Percentiles rank a stretch among this genome's conserved stretches.
Conservation (phyloP, 768 basidiomycete genomes). For the Lactarius sp. region DNA sequence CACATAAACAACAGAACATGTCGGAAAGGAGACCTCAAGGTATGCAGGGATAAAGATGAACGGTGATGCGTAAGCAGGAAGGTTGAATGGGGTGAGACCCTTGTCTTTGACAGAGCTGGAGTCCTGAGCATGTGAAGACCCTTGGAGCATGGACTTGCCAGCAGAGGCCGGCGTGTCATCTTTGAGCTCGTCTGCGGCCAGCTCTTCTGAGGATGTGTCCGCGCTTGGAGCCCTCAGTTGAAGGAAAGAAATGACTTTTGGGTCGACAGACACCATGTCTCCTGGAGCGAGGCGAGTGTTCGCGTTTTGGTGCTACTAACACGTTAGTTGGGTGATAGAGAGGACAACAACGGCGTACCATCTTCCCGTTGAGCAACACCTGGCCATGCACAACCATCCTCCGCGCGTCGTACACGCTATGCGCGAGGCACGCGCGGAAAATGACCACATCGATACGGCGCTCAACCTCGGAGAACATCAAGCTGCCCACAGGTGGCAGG, state of each 20-base stretch:
- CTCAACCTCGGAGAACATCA: conserved; percentile 96
- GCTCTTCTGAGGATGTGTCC: conserved; percentile 24
- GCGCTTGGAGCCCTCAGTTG: conserved; percentile 32
- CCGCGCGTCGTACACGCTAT: conserved; percentile 87
- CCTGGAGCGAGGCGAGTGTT: conserved; percentile 89
- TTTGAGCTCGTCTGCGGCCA: conserved; percentile 24
- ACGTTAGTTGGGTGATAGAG: background rate
- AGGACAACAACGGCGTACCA: conserved; percentile 46
- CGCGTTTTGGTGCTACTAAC: conserved; percentile 66
- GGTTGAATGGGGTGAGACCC: conserved; percentile 66
- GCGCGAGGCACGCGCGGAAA: conserved; percentile 83
- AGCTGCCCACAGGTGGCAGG: conserved; percentile 85
- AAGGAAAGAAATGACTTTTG: conserved; percentile 71
- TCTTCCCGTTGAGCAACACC: conserved; percentile 84
- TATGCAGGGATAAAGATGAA: conserved; percentile 93
- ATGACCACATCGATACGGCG: conserved; percentile 88
- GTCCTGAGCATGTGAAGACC: conserved; percentile 7
- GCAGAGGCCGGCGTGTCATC: conserved; percentile 23
- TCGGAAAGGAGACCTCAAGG: conserved; percentile 77
- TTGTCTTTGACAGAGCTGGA: conserved; percentile 10
- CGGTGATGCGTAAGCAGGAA: conserved; percentile 84
- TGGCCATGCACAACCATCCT: conserved; percentile 81
- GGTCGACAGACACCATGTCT: conserved; percentile 90
- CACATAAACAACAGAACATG: conserved; percentile 89
- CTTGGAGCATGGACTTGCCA: background rate